Percentiles rank a stretch among this genome's conserved stretches.
phyloP scores from a whole-genome alignment of 176 grass and related monocot species.

The Paspalum notatum region DNA sequence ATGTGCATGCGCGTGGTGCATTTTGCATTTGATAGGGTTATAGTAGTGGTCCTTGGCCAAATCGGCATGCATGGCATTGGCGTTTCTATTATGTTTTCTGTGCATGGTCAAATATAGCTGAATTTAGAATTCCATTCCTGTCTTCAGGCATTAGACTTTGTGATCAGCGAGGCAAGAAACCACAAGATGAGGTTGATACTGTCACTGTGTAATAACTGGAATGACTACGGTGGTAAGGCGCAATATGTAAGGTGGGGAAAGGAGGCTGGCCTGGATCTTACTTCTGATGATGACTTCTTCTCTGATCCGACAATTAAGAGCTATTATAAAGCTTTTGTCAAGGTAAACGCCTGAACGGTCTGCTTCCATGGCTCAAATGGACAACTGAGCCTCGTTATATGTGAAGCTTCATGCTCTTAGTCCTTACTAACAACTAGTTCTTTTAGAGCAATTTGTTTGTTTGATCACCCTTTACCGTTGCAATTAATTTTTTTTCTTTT shows the following conservation, averaged over 20 bases:
- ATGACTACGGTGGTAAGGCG: slow-evolving; percentile 80
- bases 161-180: slow-evolving; percentile 68
- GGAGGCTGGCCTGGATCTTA: slow-evolving; percentile 56
- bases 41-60: no score
- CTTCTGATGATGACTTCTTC: slow-evolving; percentile 78
- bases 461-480: neutral
- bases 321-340: slow-evolving; percentile 85
- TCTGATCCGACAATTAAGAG: slow-evolving; percentile 61
- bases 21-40: no score
- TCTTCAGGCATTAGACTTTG: neutral
- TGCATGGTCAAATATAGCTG: neutral
- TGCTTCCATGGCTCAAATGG: neutral
- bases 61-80: no score
- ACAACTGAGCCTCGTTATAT: neutral
- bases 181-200: slow-evolving; percentile 56
- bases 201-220: slow-evolving; percentile 66
- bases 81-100: no score
- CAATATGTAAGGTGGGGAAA: slow-evolving; percentile 69
- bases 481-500: neutral
- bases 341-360: slow-evolving; percentile 57
- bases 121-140: neutral
- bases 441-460: neutral
- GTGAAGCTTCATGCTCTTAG: neutral
- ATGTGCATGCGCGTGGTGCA: no score
- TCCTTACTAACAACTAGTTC: neutral